Conservation (phyloP, 306 rosid species). For the Rosa rugosa region DNA sequence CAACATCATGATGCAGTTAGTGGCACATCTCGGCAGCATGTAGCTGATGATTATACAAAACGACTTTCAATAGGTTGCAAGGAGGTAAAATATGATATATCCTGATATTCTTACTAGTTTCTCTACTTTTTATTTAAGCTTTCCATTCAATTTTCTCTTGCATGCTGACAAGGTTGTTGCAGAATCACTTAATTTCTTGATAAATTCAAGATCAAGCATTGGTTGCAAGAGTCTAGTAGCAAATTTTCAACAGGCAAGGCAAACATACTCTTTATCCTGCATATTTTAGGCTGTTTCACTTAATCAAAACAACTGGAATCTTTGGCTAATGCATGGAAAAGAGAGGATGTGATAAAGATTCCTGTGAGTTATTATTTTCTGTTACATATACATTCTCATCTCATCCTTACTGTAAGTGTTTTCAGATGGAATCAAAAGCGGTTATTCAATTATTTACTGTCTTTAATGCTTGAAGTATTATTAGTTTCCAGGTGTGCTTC, state of each 20-base stretch:
- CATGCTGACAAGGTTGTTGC: conserved; percentile 73
- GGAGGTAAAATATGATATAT: conserved; percentile 43
- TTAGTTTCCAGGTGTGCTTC: no score
- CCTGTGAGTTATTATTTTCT: conserved; percentile 57
- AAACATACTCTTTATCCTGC: background rate
- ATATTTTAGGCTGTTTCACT: background rate
- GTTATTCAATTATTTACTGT: no score
- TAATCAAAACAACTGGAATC: no score
- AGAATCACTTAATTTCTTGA: conserved; percentile 54
- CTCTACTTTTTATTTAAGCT: conserved; percentile 5
- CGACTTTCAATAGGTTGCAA: conserved; percentile 69
- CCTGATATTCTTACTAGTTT: background rate
- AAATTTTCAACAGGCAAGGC: conserved; percentile 63
- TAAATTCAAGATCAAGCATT: conserved; percentile 27
- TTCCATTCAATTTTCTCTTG: conserved; percentile 24
- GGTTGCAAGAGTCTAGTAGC: conserved; percentile 32
- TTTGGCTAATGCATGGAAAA: no score
- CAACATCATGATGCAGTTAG: conserved; percentile 87
- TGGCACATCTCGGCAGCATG: conserved; percentile 80
- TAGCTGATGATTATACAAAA: conserved; percentile 77
- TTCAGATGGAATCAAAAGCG: no score
- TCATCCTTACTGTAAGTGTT: no score
- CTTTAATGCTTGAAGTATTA: no score
- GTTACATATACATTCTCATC: background rate
- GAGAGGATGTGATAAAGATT: conserved; percentile 71